Evolutionary conservation across 2,329 filamentous ascomycete species (phyloP).

Genomic region (Elsinoe perseae): DNA sequence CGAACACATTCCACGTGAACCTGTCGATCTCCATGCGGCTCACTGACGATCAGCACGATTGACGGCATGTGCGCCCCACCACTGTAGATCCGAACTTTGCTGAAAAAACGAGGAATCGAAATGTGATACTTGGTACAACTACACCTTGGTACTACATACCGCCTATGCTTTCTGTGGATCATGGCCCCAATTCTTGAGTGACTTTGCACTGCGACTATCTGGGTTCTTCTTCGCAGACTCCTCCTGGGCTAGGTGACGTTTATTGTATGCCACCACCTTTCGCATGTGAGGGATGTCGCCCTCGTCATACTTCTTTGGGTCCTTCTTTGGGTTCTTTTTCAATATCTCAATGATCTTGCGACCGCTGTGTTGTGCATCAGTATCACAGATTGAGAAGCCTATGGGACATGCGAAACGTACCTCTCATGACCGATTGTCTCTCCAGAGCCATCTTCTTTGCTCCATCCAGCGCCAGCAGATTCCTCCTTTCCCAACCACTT

Average conservation of each 20-base stretch:
- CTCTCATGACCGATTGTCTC: constrained; percentile 58
- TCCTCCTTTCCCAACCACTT: constrained; percentile 54
- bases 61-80: background rate
- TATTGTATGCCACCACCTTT: constrained; percentile 56
- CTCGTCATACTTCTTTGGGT: constrained; percentile 50
- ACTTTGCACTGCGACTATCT: constrained; percentile 49
- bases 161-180: constrained; percentile 29
- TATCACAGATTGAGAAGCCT: background rate
- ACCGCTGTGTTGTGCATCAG: too few species aligned
- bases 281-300: constrained; percentile 44
- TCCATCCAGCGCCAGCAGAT: constrained; percentile 53
- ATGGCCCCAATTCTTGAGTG: constrained; percentile 53
- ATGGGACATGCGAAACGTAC: constrained; percentile 29
- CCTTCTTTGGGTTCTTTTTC: constrained; percentile 52
- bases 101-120: too few species aligned
- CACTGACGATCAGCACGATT: background rate
- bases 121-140: too few species aligned
- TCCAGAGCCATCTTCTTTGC: constrained; percentile 49
- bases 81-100: background rate
- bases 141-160: background rate
- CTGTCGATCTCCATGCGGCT: background rate
- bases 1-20: background rate
- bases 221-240: constrained; percentile 50
- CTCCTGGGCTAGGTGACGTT: constrained; percentile 59
- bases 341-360: constrained; percentile 57